A percentile compares a stretch with the other conserved stretches of the same genome.
Evolutionary conservation across 306 rosid species (phyloP).

Genomic region (Quercus gilva): DNA sequence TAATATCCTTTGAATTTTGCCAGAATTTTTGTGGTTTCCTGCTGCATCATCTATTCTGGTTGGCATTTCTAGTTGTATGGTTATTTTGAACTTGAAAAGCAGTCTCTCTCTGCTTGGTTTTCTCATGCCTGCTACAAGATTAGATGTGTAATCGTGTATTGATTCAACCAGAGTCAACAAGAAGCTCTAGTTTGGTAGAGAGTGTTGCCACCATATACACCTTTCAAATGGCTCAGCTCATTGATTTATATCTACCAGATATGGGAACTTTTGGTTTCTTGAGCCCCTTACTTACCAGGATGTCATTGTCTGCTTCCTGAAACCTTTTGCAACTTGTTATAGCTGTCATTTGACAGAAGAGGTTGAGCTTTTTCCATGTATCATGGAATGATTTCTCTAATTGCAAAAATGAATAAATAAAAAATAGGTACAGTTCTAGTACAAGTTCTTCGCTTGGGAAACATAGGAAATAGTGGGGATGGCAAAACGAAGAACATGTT

Average conservation of each 20-base stretch:
- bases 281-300: background rate
- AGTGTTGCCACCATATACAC: background rate
- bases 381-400: background rate
- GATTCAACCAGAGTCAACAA: background rate
- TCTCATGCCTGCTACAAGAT: background rate
- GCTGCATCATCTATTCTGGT: background rate
- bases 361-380: background rate
- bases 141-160: background rate
- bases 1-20: conserved; percentile 30
- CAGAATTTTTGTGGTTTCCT: background rate
- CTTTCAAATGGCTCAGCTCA: background rate
- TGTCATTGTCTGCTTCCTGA: background rate
- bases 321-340: background rate
- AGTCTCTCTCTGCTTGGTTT: background rate
- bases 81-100: conserved; percentile 9
- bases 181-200: background rate
- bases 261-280: background rate
- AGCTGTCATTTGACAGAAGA: background rate
- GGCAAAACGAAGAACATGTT: background rate
- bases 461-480: background rate
- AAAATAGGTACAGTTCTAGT: background rate
- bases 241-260: background rate
- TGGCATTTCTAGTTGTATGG: background rate
- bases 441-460: background rate
- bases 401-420: background rate